These are phyloP conservation scores for Kuraishia capsulata DNA, from an alignment of 805 yeast species.

Conservation along the genomic window DNA sequence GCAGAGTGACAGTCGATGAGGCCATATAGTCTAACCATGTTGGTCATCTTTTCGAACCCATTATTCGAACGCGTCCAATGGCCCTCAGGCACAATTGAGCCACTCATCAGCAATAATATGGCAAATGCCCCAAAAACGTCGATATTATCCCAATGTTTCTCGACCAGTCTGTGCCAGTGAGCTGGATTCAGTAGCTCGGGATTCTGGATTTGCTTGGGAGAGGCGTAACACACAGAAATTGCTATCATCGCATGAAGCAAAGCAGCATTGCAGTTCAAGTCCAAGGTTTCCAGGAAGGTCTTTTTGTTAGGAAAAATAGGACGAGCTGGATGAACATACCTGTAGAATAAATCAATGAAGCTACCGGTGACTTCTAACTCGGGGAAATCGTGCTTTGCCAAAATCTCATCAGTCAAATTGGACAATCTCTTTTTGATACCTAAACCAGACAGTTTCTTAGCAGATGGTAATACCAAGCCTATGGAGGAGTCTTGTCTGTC, in stretches of 20 bases:
- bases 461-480: too few species aligned
- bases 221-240: constrained; percentile 21
- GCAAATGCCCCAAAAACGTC: constrained; percentile 17
- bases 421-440: neutral
- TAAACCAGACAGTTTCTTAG: neutral
- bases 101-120: constrained; percentile 18
- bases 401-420: constrained; percentile 18
- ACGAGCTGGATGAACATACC: constrained; percentile 29
- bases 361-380: constrained; percentile 20
- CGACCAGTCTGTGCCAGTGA: constrained; percentile 27
- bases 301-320: constrained; percentile 26
- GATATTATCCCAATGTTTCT: constrained; percentile 22
- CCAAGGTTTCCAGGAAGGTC: constrained; percentile 19
- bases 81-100: constrained; percentile 20
- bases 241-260: constrained; percentile 26
- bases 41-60: constrained; percentile 15
- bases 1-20: constrained; percentile 1
- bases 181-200: constrained; percentile 19
- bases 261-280: constrained; percentile 20
- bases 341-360: constrained; percentile 28
- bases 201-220: constrained; percentile 12
- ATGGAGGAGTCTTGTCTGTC: neutral
- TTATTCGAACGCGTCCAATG: constrained; percentile 16
- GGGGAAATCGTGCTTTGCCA: constrained; percentile 26
- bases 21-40: constrained; percentile 8